Conservation (phyloP, 164 flowering plant species). For the Litsea cubeba region DNA sequence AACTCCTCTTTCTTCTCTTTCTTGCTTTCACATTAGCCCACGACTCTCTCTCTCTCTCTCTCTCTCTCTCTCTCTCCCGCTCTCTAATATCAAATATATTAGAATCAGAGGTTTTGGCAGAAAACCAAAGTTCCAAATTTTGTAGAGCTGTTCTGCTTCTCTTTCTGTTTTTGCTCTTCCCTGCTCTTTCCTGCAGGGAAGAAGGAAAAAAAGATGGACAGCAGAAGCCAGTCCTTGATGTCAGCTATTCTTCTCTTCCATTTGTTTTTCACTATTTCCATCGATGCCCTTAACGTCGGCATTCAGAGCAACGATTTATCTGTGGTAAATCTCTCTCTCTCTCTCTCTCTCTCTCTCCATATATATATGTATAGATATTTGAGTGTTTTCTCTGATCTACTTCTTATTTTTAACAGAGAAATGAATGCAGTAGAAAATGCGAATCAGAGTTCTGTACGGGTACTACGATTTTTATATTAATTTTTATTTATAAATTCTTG, state of each 20-base stretch:
- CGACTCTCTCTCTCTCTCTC: neutral
- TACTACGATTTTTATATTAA: conserved; percentile 9
- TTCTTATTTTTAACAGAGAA: conserved; percentile 29
- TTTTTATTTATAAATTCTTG: neutral
- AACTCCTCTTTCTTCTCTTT: neutral
- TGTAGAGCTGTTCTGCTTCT: conserved; percentile 7
- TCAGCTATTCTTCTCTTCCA: conserved; percentile 18
- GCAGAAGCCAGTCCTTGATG: conserved; percentile 13
- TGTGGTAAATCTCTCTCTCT: conserved; percentile 22
- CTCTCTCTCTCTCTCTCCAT: neutral
- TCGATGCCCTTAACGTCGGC: conserved; percentile 47
- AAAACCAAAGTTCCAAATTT: conserved; percentile 26
- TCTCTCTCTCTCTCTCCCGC: conserved; percentile 3
- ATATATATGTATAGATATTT: neutral
- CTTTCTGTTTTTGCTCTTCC: too few relatives aligned
- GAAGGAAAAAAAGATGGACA: conserved; percentile 19
- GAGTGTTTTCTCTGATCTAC: neutral
- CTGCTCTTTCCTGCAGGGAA: too few relatives aligned
- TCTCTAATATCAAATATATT: neutral
- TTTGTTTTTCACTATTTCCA: conserved; percentile 9
- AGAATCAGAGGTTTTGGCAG: conserved; percentile 18
- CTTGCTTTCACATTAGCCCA: too few relatives aligned
- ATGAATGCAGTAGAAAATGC: conserved; percentile 75
- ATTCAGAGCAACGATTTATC: conserved; percentile 29
- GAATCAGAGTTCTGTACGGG: conserved; percentile 84